These are phyloP conservation scores for Pyricularia pennisetigena DNA, from an alignment of 2,329 filamentous ascomycete species.

Conservation along the genomic window DNA sequence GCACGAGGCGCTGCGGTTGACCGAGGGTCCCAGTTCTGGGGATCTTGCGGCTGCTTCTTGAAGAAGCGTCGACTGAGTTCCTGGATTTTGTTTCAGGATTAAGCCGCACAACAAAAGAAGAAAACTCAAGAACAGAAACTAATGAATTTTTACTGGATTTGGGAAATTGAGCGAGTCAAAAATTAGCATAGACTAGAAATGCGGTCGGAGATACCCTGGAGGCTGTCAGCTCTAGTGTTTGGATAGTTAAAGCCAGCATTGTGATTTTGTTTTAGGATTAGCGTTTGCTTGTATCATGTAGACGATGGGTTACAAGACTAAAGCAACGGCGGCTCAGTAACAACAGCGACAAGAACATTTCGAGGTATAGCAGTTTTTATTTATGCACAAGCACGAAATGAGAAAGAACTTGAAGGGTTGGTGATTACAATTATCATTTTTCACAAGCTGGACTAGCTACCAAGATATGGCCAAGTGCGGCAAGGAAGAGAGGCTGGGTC, in stretches of 20 bases:
- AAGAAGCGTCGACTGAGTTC: neutral
- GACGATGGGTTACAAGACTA: neutral
- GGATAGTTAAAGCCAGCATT: neutral
- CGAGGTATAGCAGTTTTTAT: neutral
- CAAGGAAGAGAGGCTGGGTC: neutral
- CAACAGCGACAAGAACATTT: neutral
- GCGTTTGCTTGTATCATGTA: neutral
- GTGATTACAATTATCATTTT: neutral
- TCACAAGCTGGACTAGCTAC: neutral
- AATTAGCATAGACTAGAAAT: neutral
- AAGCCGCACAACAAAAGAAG: neutral
- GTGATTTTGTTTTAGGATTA: neutral
- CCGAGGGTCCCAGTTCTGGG: conserved; percentile 39
- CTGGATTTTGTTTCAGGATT: neutral
- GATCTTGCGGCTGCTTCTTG: neutral
- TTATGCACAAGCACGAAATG: too few species aligned
- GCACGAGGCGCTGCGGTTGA: conserved; percentile 72
- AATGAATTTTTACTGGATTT: neutral
- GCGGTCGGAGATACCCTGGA: neutral
- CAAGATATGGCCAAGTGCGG: neutral
- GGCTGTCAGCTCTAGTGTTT: neutral
- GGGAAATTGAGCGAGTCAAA: neutral
- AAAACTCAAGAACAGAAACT: neutral
- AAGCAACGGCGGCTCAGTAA: neutral
- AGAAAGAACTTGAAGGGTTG: too few species aligned